Percentiles rank a stretch among this genome's conserved stretches.
These are phyloP conservation scores for Diaporthe sp. DNA, from an alignment of 2,329 filamentous ascomycete species.

Conservation along the genomic window DNA sequence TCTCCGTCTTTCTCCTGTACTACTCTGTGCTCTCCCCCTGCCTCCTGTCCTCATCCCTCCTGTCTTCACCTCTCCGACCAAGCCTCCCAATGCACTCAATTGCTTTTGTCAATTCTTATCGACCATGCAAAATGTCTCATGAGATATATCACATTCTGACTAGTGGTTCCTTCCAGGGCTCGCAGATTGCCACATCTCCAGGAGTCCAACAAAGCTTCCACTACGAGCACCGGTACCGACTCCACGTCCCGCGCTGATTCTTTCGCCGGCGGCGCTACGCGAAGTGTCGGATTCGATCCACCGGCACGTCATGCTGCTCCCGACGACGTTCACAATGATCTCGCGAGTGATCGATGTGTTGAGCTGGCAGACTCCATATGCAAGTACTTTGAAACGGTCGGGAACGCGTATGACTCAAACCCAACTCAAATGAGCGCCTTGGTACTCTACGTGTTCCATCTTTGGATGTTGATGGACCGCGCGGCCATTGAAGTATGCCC, in stretches of 20 bases:
- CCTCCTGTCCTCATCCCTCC: too few species aligned
- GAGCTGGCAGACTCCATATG: conserved; percentile 47
- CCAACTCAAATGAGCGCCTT: conserved; percentile 60
- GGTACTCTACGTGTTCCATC: conserved; percentile 62
- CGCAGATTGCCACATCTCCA: not conserved
- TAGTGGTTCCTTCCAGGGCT: not conserved
- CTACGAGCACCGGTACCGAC: accelerated
- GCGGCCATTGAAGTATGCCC: conserved; percentile 52
- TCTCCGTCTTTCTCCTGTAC: too few species aligned
- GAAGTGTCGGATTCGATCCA: not conserved
- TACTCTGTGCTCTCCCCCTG: too few species aligned
- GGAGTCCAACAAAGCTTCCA: not conserved
- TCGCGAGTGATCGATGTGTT: conserved; percentile 30
- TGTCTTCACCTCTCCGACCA: too few species aligned
- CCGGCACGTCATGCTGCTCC: too few species aligned
- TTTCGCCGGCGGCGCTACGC: not conserved
- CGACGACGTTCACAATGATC: too few species aligned
- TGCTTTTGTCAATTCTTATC: too few species aligned
- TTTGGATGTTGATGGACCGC: conserved; percentile 67
- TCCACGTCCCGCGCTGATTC: not conserved
- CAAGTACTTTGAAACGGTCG: conserved; percentile 46
- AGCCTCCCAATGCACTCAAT: too few species aligned
- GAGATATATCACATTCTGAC: not conserved
- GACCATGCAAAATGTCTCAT: too few species aligned
- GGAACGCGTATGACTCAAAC: conserved; percentile 52